Evolutionary conservation across 805 yeast genomes (phyloP).

Genomic region (Candida sonorensis): DNA sequence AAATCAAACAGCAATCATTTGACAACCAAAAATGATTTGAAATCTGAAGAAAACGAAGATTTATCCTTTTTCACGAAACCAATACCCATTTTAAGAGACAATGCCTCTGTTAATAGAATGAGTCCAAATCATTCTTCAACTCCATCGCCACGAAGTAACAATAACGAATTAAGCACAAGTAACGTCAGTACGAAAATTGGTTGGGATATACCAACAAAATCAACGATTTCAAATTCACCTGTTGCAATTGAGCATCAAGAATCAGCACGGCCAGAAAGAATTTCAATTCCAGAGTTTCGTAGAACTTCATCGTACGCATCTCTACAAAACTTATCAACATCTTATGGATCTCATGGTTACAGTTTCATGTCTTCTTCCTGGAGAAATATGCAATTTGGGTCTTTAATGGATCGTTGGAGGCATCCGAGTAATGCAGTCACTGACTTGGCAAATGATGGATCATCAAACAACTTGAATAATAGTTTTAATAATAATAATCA

Average conservation of each 20-base stretch:
- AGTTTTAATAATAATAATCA: background rate
- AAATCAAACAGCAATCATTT: too few relatives aligned
- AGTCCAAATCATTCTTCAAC: slow-evolving; percentile 2
- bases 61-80: slow-evolving; percentile 11
- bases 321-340: slow-evolving; percentile 28
- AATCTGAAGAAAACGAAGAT: slow-evolving; percentile 1
- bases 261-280: slow-evolving; percentile 14
- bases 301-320: slow-evolving; percentile 29
- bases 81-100: slow-evolving; percentile 15
- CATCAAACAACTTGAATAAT: background rate
- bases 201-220: slow-evolving; percentile 36
- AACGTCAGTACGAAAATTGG: slow-evolving; percentile 29
- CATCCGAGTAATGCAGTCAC: slow-evolving; percentile 1
- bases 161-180: slow-evolving; percentile 6
- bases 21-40: too few relatives aligned
- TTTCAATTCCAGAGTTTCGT: slow-evolving; percentile 15
- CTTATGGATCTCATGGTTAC: slow-evolving; percentile 27
- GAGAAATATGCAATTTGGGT: slow-evolving; percentile 23
- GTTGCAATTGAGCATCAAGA: slow-evolving; percentile 6
- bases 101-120: too few relatives aligned
- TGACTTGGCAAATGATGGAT: background rate
- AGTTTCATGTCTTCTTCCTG: slow-evolving; percentile 19
- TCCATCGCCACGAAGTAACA: slow-evolving; percentile 8
- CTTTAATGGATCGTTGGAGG: slow-evolving; percentile 25
- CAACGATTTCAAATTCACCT: slow-evolving; percentile 18